Conservation (phyloP, 2,329 filamentous ascomycete species). For the Amauroascus verrucosus region DNA sequence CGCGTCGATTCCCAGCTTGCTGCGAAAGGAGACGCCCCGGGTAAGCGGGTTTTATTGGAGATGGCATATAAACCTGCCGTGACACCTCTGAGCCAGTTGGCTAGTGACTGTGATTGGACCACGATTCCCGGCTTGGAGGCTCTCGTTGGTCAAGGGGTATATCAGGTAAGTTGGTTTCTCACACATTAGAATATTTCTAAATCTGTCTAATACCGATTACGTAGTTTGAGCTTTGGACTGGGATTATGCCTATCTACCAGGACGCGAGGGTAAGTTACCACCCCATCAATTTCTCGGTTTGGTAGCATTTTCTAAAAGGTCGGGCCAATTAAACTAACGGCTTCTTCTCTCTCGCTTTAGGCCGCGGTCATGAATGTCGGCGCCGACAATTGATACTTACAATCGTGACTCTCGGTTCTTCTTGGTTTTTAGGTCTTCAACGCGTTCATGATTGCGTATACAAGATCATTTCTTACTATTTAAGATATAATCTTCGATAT, state of each 20-base stretch:
- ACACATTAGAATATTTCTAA: conserved; percentile 1
- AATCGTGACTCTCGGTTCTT: neutral
- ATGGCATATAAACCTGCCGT: conserved; percentile 91
- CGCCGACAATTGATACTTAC: neutral
- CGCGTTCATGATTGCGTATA: neutral
- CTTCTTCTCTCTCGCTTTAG: conserved; percentile 2
- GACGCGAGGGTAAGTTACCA: conserved; percentile 49
- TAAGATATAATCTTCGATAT: neutral
- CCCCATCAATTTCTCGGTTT: neutral
- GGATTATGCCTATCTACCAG: conserved; percentile 61
- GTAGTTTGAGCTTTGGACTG: conserved; percentile 75
- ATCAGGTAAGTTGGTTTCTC: conserved; percentile 55
- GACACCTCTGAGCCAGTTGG: conserved; percentile 77
- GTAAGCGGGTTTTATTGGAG: conserved; percentile 58
- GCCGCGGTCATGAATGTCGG: conserved; percentile 14
- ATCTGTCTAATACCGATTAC: conserved; percentile 6
- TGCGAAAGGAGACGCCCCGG: conserved; percentile 36
- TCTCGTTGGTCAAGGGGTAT: conserved; percentile 70
- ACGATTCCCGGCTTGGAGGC: conserved; percentile 83
- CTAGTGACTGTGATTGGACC: conserved; percentile 65
- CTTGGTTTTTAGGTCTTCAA: neutral
- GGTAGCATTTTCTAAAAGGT: neutral
- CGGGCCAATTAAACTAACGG: neutral
- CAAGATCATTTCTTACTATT: neutral
- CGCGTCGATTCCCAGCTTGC: conserved; percentile 27